These are phyloP conservation scores for Komagataea norvegica DNA, from an alignment of 1,139 yeast species.

Conservation along the genomic window DNA sequence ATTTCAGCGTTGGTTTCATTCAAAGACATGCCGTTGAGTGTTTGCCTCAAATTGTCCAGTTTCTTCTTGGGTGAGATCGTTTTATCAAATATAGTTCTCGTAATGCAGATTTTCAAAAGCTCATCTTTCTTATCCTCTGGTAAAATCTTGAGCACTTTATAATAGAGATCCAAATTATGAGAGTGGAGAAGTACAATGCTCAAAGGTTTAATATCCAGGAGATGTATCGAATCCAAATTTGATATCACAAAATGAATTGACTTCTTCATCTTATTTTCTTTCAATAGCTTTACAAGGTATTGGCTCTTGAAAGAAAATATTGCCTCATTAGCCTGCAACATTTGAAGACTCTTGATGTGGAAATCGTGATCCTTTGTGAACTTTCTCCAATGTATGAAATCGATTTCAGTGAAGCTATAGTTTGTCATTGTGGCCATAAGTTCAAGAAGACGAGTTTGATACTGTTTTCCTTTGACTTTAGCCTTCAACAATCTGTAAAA, in stretches of 20 bases:
- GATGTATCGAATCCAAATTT: neutral
- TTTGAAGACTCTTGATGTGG: neutral
- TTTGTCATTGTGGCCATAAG: slow-evolving; percentile 1
- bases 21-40: neutral
- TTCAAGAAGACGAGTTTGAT: slow-evolving; percentile 2
- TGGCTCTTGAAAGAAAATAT: slow-evolving; percentile 1
- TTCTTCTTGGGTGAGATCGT: slow-evolving; percentile 4
- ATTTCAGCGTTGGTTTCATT: neutral
- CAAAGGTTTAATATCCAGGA: slow-evolving; percentile 1
- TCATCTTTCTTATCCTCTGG: neutral
- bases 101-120: slow-evolving; percentile 8
- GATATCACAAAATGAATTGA: slow-evolving; percentile 1
- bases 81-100: slow-evolving; percentile 4
- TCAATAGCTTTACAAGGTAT: slow-evolving; percentile 4
- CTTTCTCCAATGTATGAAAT: slow-evolving; percentile 5
- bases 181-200: slow-evolving; percentile 1
- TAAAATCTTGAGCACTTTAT: neutral
- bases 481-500: slow-evolving; percentile 10
- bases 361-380: neutral
- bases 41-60: neutral
- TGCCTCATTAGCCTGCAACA: neutral
- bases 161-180: slow-evolving; percentile 2
- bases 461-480: neutral
- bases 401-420: slow-evolving; percentile 2
- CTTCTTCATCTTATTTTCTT: neutral